Evolutionary conservation across 768 basidiomycete genomes (phyloP).

Genomic region (Auriscalpium orientale): DNA sequence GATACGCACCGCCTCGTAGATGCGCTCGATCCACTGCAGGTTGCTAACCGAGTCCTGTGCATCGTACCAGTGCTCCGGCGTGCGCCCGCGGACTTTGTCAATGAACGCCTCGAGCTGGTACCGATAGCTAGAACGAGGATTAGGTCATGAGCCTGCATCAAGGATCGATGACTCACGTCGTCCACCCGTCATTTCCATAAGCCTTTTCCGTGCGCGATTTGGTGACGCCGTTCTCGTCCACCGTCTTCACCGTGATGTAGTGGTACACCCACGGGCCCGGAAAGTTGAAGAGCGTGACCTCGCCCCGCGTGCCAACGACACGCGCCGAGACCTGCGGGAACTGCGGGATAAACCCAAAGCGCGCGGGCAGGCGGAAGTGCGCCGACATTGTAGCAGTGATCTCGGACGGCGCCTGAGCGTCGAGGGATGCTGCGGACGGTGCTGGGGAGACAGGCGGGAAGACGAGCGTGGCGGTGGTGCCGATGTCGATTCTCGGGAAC

Average conservation of each 20-base stretch:
- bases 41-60: conserved; percentile 8
- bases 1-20: conserved; percentile 5
- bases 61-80: conserved; percentile 31
- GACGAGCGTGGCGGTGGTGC: conserved; percentile 17
- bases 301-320: conserved; percentile 29
- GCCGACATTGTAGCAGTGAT: conserved; percentile 6
- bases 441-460: conserved; percentile 17
- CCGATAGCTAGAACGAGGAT: conserved; percentile 39
- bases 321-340: conserved; percentile 18
- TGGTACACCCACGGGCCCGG: conserved; percentile 38
- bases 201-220: conserved; percentile 33
- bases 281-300: conserved; percentile 34
- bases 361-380: conserved; percentile 9
- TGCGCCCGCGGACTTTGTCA: conserved; percentile 38
- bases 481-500: conserved; percentile 17
- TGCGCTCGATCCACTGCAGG: too few species aligned
- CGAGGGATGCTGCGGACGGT: conserved; percentile 1
- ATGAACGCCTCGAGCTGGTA: conserved; percentile 54
- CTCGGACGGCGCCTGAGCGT: not conserved
- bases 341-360: conserved; percentile 18
- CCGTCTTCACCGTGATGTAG: conserved; percentile 32
- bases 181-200: conserved; percentile 44
- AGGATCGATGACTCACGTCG: conserved; percentile 33
- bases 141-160: too few species aligned
- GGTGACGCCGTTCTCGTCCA: conserved; percentile 10